Base-by-base conservation (phyloP, 805 yeast species). In the Teunomyces stri region DNA sequence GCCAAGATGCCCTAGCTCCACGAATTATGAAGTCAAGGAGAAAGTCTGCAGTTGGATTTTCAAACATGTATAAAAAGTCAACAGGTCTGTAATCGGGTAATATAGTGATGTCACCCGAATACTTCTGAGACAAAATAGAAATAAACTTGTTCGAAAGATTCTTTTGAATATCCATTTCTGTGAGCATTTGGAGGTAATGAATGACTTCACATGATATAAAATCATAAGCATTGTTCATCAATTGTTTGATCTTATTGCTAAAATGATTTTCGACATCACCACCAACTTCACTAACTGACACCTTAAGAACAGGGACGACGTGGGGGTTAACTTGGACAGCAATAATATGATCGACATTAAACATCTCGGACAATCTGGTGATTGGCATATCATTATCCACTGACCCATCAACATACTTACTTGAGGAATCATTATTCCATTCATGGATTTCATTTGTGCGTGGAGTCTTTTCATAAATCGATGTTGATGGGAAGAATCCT, bases 281-380 rank as follows among this genome's bases (percentile, higher is more conserved):
- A 10, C 89, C 90, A 16, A 82, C 82, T 61, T 82, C 79, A 16
- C 84, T 80, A 3, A 84, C 75, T 0, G 90, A 82, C 45, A 83
- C 69, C 54, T 82, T 83, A 56, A 94, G 72, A 43, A 92, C 78
- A 0, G 99, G 99, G 2, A 87, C 88, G 12, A 94, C 96, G 62
- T 94, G 99, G 0, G 97, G 96, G 60, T 94, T 94, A 1, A 94
- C 99, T 64, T 94, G 99, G 40, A 96, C 92, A 0, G 97, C 99
- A 56, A 94, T 90, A 51, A 94, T 91, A 64, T 94, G 97, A 62
- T 94, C 96, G 27, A 94, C 97, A 60, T 94, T 92, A 65, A 94
- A 94, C 96, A 94, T 90, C 62, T 94, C 99, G 16, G 95, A 85
- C 18, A 94, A 72, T 55, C 97, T 78, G 1, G 95, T 78, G 22